These are phyloP conservation scores for Cercospora sojina DNA, from an alignment of 2,329 filamentous ascomycete species.

Conservation along the genomic window DNA sequence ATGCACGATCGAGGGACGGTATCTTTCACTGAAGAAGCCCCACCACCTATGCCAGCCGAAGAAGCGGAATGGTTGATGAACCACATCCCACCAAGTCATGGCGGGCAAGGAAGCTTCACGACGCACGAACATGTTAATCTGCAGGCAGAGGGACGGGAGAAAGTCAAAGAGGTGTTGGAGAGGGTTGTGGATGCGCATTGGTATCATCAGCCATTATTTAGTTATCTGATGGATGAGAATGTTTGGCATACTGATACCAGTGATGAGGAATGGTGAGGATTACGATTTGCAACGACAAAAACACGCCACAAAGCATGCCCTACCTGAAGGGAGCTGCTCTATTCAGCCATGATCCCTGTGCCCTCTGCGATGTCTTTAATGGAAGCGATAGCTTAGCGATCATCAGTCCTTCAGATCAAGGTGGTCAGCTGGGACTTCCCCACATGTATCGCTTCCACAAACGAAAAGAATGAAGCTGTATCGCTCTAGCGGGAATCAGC, in stretches of 20 bases:
- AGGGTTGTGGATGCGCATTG: conserved; percentile 30
- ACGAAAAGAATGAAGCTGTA: no score
- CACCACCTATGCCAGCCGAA: conserved; percentile 14
- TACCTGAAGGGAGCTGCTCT: background rate
- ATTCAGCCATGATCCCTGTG: background rate
- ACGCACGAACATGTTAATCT: conserved; percentile 30
- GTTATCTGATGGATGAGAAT: conserved; percentile 35
- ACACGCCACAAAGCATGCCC: background rate
- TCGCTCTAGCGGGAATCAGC: no score
- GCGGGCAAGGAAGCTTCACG: conserved; percentile 22
- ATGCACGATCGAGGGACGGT: conserved; percentile 30
- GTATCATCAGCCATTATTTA: conserved; percentile 31
- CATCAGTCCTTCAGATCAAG: background rate
- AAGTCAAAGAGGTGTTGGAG: conserved; percentile 23
- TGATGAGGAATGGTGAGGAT: conserved; percentile 37
- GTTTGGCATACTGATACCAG: conserved; percentile 38
- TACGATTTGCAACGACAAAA: background rate
- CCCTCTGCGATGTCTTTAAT: no score
- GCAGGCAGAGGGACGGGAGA: conserved; percentile 22
- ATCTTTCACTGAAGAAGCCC: conserved; percentile 27
- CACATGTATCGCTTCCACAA: no score
- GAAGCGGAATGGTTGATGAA: conserved; percentile 22
- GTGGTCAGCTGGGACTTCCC: no score
- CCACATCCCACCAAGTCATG: conserved; percentile 18
- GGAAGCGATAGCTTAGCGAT: no score